These are phyloP conservation scores for Anethum foeniculum DNA, from an alignment of 140 eudicot genomes.

Conservation along the genomic window DNA sequence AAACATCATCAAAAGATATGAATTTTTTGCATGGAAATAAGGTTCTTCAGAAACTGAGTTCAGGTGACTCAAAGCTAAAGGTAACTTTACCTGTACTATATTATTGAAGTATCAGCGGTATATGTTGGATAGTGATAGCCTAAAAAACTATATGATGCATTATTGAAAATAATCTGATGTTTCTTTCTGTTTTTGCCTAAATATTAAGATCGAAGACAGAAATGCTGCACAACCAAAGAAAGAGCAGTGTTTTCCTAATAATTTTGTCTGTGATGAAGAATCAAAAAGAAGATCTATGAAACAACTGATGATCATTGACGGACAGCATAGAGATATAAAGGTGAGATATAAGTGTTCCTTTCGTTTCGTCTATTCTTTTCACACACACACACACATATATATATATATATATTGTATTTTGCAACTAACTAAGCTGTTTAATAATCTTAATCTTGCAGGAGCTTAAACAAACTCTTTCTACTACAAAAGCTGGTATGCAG, in stretches of 20 bases:
- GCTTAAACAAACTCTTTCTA: conserved; percentile 63
- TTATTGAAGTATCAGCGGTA: background rate
- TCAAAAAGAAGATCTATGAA: conserved; percentile 36
- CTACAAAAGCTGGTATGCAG: conserved; percentile 82
- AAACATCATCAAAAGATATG: conserved; percentile 36
- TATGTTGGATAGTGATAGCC: background rate
- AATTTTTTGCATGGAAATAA: conserved; percentile 28
- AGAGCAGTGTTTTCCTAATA: conserved; percentile 24
- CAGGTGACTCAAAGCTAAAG: conserved; percentile 43
- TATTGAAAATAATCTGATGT: background rate
- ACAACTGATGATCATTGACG: conserved; percentile 50
- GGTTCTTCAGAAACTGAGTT: conserved; percentile 19
- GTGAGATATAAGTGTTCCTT: conserved; percentile 25
- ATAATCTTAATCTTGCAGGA: background rate
- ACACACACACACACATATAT: too few relatives aligned
- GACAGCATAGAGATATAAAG: conserved; percentile 60
- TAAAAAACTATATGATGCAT: background rate
- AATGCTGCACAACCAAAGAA: conserved; percentile 22
- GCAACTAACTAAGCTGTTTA: background rate
- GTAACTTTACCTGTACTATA: background rate
- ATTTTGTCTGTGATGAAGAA: conserved; percentile 40
- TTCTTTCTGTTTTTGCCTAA: background rate
- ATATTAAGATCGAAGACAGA: conserved; percentile 32
- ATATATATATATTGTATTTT: conserved; percentile 7
- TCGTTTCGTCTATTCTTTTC: background rate